Evolutionary conservation across 2,329 filamentous ascomycete genomes (phyloP).

Genomic region (Arthroderma sp.): DNA sequence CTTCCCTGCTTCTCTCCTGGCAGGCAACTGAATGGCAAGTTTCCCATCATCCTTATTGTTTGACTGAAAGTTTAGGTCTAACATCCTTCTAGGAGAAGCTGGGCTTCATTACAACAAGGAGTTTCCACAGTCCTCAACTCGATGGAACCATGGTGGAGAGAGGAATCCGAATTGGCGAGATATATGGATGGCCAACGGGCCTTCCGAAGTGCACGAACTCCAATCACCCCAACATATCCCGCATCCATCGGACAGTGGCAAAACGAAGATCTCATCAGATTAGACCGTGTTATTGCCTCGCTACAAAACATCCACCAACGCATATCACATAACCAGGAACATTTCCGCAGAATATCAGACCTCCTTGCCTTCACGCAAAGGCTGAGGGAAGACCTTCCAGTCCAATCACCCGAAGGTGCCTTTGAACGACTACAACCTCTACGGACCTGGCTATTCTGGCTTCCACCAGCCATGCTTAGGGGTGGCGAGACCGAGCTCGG

Average conservation of each 20-base stretch:
- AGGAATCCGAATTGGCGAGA: constrained; percentile 55
- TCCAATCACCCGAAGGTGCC: constrained; percentile 63
- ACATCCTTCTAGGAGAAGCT: constrained; percentile 56
- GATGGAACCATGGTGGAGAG: constrained; percentile 75
- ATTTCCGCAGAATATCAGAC: constrained; percentile 54
- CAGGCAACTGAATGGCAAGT: constrained; percentile 89
- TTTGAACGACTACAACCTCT: constrained; percentile 83
- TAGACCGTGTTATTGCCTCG: constrained; percentile 53
- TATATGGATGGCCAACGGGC: constrained; percentile 29
- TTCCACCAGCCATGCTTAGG: constrained; percentile 72
- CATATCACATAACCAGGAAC: constrained; percentile 55
- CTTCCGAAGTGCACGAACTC: constrained; percentile 22
- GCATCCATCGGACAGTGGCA: constrained; percentile 16
- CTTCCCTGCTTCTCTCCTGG: constrained; percentile 86
- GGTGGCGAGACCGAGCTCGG: constrained; percentile 61
- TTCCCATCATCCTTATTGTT: constrained; percentile 4
- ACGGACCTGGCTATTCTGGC: constrained; percentile 89
- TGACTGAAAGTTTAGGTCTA: constrained; percentile 14
- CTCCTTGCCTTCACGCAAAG: constrained; percentile 60
- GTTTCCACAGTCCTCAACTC: constrained; percentile 80
- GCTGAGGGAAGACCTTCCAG: constrained; percentile 56
- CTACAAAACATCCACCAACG: constrained; percentile 45
- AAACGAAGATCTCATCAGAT: constrained; percentile 57
- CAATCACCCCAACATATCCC: constrained; percentile 21
- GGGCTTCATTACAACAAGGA: constrained; percentile 85